These are phyloP conservation scores for Novymonas esmeraldas DNA, from an alignment of 208 protist species.

Conservation along the genomic window DNA sequence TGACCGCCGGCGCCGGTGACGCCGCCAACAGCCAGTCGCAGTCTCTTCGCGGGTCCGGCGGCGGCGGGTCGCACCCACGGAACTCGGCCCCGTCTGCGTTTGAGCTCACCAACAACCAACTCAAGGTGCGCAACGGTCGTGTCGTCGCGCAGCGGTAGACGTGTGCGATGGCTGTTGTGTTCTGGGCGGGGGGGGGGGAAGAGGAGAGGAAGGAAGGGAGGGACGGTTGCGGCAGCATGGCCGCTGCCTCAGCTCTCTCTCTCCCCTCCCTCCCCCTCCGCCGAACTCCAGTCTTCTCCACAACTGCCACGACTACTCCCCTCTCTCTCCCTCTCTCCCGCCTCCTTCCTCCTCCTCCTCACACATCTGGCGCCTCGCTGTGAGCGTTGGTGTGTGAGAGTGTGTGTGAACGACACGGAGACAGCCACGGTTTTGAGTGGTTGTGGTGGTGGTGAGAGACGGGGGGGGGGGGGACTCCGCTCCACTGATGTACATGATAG, in stretches of 20 bases:
- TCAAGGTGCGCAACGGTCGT: slow-evolving; percentile 34
- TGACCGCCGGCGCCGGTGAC: background rate
- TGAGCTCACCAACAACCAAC: slow-evolving; percentile 27
- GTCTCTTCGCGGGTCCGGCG: background rate
- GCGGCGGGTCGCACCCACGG: background rate
- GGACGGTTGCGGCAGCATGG: too few relatives aligned
- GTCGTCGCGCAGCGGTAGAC: slow-evolving; percentile 22
- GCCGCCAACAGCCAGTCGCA: background rate
- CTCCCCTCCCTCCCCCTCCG: too few relatives aligned
- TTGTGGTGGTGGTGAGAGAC: too few relatives aligned
- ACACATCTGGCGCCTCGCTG: background rate
- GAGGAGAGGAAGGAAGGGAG: too few relatives aligned
- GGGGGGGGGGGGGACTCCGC: too few relatives aligned
- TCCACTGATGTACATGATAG: too few relatives aligned
- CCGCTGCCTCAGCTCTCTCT: too few relatives aligned
- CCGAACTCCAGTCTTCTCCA: background rate
- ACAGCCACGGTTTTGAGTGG: too few relatives aligned
- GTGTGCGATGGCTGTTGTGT: too few relatives aligned
- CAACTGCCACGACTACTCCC: background rate
- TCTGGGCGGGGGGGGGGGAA: too few relatives aligned
- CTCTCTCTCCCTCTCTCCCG: background rate
- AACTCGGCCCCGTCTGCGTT: slow-evolving; percentile 17
- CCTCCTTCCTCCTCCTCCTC: background rate
- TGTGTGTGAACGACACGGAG: too few relatives aligned
- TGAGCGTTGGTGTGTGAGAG: too few relatives aligned